Evolutionary conservation across 2,329 filamentous ascomycete genomes (phyloP).

Genomic region (Hymenoscyphus repandus): DNA sequence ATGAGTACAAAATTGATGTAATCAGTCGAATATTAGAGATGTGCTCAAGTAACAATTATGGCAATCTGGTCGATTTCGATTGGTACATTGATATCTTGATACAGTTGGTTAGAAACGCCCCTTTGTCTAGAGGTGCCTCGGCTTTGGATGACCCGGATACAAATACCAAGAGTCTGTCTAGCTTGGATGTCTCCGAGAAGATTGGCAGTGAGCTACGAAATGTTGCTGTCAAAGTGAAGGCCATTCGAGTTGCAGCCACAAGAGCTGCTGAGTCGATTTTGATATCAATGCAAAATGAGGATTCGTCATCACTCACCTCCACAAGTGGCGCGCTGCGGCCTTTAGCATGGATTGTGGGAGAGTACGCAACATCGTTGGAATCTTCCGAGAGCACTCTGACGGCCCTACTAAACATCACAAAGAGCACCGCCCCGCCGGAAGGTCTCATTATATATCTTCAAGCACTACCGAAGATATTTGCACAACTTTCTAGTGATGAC

Average conservation of each 20-base stretch:
- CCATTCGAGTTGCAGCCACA: slow-evolving; percentile 73
- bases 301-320: slow-evolving; percentile 48
- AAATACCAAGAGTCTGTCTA: slow-evolving; percentile 7
- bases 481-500: slow-evolving; percentile 62
- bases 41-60: slow-evolving; percentile 85
- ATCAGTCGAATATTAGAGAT: slow-evolving; percentile 80
- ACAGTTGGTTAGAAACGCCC: slow-evolving; percentile 73
- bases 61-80: slow-evolving; percentile 82
- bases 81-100: slow-evolving; percentile 94
- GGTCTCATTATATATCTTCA: slow-evolving; percentile 78
- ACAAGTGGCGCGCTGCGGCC: slow-evolving; percentile 66
- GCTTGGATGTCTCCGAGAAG: slow-evolving; percentile 51
- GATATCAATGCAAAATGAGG: slow-evolving; percentile 50
- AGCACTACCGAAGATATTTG: slow-evolving; percentile 79
- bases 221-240: slow-evolving; percentile 85
- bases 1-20: slow-evolving; percentile 80
- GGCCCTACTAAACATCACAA: slow-evolving; percentile 63
- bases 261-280: slow-evolving; percentile 75
- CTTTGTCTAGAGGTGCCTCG: slow-evolving; percentile 36
- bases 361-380: slow-evolving; percentile 71
- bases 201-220: slow-evolving; percentile 87
- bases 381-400: slow-evolving; percentile 68
- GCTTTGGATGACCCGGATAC: slow-evolving; percentile 14
- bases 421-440: slow-evolving; percentile 49
- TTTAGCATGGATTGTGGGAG: slow-evolving; percentile 80